These are phyloP conservation scores for Euptelea pleiosperma DNA, from an alignment of 164 flowering plant species.

Conservation along the genomic window DNA sequence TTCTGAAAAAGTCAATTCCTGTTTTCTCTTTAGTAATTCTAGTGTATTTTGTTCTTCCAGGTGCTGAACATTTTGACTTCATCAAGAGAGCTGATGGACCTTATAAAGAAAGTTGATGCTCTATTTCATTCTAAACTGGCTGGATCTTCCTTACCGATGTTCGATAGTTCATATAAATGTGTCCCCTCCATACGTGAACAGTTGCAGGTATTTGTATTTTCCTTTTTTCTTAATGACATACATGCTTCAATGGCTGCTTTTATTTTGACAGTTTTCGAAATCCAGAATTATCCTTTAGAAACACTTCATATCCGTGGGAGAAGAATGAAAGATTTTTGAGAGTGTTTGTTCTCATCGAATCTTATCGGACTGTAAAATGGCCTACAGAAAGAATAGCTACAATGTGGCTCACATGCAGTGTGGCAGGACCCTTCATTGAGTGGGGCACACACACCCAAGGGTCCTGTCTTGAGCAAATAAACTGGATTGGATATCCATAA, in stretches of 20 bases:
- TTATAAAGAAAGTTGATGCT: conserved; percentile 58
- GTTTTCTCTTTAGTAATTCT: neutral
- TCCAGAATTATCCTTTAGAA: no score
- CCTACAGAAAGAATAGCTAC: no score
- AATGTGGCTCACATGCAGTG: no score
- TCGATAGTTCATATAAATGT: conserved; percentile 41
- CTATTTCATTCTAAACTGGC: conserved; percentile 53
- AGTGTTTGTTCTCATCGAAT: no score
- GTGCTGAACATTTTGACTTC: conserved; percentile 57
- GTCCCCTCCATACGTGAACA: conserved; percentile 67
- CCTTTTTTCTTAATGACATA: neutral
- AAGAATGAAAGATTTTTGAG: no score
- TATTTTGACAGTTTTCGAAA: no score
- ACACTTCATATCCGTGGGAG: no score
- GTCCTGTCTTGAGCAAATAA: no score
- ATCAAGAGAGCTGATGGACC: conserved; percentile 57
- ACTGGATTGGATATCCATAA: no score
- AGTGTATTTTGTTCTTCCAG: conserved; percentile 28
- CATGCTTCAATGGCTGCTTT: neutral
- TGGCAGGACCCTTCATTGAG: no score
- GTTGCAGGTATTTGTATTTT: conserved; percentile 49
- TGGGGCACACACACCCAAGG: no score
- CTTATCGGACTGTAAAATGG: no score
- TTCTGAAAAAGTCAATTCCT: neutral
- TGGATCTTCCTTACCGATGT: conserved; percentile 38